Conservation (phyloP, 2,329 filamentous ascomycete species). For the Lachnum nothofagi region DNA sequence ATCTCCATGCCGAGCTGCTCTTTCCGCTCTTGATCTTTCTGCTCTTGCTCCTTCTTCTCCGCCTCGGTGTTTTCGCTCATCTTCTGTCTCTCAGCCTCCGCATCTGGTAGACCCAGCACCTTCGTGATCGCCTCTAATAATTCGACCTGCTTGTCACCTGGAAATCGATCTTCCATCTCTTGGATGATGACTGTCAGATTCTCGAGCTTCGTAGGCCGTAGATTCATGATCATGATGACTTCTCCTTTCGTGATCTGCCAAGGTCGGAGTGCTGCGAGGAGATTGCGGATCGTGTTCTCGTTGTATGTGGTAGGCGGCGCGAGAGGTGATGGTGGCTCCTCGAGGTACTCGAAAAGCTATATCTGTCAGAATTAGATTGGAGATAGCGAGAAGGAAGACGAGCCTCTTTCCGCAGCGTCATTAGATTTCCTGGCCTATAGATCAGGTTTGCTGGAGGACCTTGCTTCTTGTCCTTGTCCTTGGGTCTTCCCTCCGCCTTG, state of each 20-base stretch:
- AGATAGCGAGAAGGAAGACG: slow-evolving; percentile 12
- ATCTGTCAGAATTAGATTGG: slow-evolving; percentile 5
- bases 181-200: slow-evolving; percentile 60
- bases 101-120: slow-evolving; percentile 45
- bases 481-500: background rate
- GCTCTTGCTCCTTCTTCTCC: slow-evolving; percentile 3
- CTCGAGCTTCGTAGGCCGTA: slow-evolving; percentile 53
- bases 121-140: slow-evolving; percentile 53
- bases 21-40: slow-evolving; percentile 4
- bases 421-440: slow-evolving; percentile 53
- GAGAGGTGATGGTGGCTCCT: slow-evolving; percentile 50
- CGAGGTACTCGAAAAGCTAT: slow-evolving; percentile 58
- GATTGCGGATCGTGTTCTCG: slow-evolving; percentile 45
- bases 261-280: slow-evolving; percentile 51
- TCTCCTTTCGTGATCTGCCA: slow-evolving; percentile 64
- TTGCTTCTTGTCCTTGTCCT: slow-evolving; percentile 2
- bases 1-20: slow-evolving; percentile 14
- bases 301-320: slow-evolving; percentile 42
- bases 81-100: slow-evolving; percentile 27
- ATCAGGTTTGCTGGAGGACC: slow-evolving; percentile 20
- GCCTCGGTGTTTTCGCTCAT: slow-evolving; percentile 23
- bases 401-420: slow-evolving; percentile 55
- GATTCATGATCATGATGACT: slow-evolving; percentile 62
- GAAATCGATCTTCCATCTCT: slow-evolving; percentile 58
- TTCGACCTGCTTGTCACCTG: slow-evolving; percentile 49